phyloP scores from a whole-genome alignment of 495 filamentous ascomycete species.

The Hypoxylon subgilvum region DNA sequence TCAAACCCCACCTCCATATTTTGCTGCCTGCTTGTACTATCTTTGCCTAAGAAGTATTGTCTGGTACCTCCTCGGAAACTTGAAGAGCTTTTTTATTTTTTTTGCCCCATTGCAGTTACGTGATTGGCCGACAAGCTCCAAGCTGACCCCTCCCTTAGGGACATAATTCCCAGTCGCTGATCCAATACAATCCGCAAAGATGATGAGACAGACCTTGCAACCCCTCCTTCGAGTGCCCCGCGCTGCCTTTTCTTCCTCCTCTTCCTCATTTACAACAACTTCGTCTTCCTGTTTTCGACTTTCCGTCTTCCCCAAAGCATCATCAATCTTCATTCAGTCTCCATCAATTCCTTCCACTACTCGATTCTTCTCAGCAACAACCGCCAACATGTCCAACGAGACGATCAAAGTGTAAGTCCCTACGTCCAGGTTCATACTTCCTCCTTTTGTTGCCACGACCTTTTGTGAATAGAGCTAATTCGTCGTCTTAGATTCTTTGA shows the following conservation, averaged over 20 bases:
- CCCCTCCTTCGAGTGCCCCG: conserved; percentile 39
- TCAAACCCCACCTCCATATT: too few relatives aligned
- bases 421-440: background rate
- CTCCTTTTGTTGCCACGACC: background rate
- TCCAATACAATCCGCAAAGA: conserved; percentile 30
- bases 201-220: conserved; percentile 39
- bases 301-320: conserved; percentile 30
- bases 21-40: too few relatives aligned
- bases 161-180: conserved; percentile 4
- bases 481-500: conserved; percentile 48
- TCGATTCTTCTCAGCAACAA: conserved; percentile 66
- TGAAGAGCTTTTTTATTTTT: conserved; percentile 7
- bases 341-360: conserved; percentile 25
- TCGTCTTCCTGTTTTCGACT: conserved; percentile 27
- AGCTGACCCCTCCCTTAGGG: conserved; percentile 36
- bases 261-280: conserved; percentile 28
- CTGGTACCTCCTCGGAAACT: conserved; percentile 18
- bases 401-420: conserved; percentile 41
- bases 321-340: conserved; percentile 16
- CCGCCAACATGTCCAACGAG: conserved; percentile 70
- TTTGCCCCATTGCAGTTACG: background rate
- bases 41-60: background rate
- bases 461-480: conserved; percentile 38
- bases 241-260: conserved; percentile 38
- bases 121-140: conserved; percentile 28